These are phyloP conservation scores for Aspergillus udagawae DNA, from an alignment of 2,329 filamentous ascomycete species.

Conservation along the genomic window DNA sequence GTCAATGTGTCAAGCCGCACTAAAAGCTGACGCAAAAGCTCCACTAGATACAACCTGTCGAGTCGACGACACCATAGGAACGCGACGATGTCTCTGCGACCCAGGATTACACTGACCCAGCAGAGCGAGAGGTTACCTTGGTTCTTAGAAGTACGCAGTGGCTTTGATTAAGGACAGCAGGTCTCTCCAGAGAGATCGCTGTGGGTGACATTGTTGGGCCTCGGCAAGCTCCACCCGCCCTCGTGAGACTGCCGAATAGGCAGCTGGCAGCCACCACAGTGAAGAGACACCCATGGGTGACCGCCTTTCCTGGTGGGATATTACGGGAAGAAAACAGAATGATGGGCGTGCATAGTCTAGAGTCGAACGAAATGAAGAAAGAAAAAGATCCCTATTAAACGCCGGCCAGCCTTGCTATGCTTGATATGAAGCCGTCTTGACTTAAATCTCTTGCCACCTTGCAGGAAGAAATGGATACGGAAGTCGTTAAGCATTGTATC, in stretches of 20 bases:
- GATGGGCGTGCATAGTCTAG: not conserved
- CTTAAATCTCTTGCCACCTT: not conserved
- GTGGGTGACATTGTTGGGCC: not conserved
- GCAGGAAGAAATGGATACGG: constrained; percentile 5
- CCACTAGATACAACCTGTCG: not conserved
- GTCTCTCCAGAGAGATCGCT: not conserved
- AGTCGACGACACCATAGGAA: not conserved
- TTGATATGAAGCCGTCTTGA: constrained; percentile 4
- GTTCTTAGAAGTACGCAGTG: not conserved
- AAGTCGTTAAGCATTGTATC: not conserved
- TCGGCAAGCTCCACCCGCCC: not conserved
- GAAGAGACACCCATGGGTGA: not conserved
- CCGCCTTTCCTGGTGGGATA: not conserved
- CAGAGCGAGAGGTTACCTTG: not conserved
- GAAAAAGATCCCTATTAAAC: constrained; percentile 15
- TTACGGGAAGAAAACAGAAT: not conserved
- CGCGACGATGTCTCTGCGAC: not conserved
- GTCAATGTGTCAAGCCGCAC: not conserved
- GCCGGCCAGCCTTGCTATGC: constrained; percentile 26
- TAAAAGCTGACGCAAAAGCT: not conserved
- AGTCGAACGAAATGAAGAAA: not conserved
- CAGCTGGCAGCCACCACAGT: not conserved
- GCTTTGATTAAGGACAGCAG: not conserved
- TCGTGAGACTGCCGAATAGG: not conserved
- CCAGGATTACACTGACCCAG: not conserved